phyloP scores from a whole-genome alignment of 805 yeast genomes.

The Teunomyces tritomae region DNA sequence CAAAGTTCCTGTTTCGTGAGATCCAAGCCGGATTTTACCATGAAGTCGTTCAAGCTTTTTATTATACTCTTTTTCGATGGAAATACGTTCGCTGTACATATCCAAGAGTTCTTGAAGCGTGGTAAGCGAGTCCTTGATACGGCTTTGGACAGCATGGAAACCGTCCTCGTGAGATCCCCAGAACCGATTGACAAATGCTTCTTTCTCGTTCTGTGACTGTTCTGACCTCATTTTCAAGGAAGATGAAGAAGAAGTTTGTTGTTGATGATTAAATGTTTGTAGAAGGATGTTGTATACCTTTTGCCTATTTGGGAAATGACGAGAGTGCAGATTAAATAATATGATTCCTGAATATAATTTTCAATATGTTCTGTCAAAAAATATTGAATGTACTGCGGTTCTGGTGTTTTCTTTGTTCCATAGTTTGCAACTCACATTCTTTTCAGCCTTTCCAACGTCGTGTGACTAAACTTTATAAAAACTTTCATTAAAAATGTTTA shows the following conservation, averaged over 20 bases:
- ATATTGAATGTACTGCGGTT: background rate
- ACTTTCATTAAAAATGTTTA: no score
- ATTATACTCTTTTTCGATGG: constrained; percentile 73
- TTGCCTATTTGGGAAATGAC: constrained; percentile 3
- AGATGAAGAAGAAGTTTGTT: background rate
- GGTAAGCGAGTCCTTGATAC: constrained; percentile 57
- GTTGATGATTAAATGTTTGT: constrained; percentile 1
- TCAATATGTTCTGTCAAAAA: no score
- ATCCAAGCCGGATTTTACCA: constrained; percentile 46
- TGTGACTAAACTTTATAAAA: no score
- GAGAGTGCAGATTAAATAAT: background rate
- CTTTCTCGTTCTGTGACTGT: constrained; percentile 4
- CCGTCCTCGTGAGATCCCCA: constrained; percentile 73
- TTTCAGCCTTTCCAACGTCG: no score
- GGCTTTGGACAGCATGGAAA: constrained; percentile 49
- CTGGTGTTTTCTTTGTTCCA: background rate
- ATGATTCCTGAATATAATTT: background rate
- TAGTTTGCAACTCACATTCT: no score
- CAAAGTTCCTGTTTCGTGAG: constrained; percentile 58
- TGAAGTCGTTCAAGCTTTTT: constrained; percentile 53
- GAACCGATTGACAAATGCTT: constrained; percentile 43
- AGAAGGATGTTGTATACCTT: background rate
- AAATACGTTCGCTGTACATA: constrained; percentile 41
- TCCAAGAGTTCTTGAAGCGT: constrained; percentile 44
- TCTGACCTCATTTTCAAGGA: background rate